Conservation (phyloP, 352 stramenopile species). For the Phytopythium boreale region DNA sequence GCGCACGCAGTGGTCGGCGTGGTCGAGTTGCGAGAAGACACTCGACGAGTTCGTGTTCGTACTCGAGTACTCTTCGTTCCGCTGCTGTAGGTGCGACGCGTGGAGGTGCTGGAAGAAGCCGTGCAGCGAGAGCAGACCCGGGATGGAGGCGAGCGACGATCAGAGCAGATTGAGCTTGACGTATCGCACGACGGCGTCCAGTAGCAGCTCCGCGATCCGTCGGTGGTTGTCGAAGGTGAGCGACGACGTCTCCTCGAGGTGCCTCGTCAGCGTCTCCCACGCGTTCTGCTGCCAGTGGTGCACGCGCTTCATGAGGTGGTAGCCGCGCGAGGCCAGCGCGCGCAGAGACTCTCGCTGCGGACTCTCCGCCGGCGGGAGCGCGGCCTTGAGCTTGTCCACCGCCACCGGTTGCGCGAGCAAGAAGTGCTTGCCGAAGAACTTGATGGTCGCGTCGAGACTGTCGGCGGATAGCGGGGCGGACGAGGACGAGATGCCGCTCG, state of each 20-base stretch:
- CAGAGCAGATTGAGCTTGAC: conserved; percentile 63
- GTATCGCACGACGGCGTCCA: conserved; percentile 48
- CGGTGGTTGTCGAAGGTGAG: conserved; percentile 56
- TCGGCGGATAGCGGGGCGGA: neutral
- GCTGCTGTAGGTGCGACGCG: neutral
- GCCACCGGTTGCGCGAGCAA: conserved; percentile 25
- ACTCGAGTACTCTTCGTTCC: neutral
- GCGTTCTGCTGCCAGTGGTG: conserved; percentile 59
- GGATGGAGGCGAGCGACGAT: conserved; percentile 40
- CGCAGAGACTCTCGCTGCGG: conserved; percentile 20
- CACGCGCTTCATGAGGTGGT: conserved; percentile 62
- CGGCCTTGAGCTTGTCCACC: conserved; percentile 19
- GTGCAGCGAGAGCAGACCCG: conserved; percentile 45
- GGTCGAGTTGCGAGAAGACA: conserved; percentile 29
- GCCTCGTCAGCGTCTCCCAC: conserved; percentile 45
- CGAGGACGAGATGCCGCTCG: neutral
- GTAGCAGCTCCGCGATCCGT: conserved; percentile 45
- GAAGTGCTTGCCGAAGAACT: conserved; percentile 50
- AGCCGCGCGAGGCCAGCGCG: conserved; percentile 24
- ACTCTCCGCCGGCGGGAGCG: conserved; percentile 8
- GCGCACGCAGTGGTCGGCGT: conserved; percentile 33
- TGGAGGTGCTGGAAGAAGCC: conserved; percentile 28
- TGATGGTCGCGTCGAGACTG: conserved; percentile 28
- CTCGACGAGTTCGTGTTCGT: neutral
- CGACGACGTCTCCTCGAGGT: conserved; percentile 26